A percentile compares a stretch with the other conserved stretches of the same genome.
Conservation (phyloP, 208 protist genomes). For the Crithidia thermophila region DNA sequence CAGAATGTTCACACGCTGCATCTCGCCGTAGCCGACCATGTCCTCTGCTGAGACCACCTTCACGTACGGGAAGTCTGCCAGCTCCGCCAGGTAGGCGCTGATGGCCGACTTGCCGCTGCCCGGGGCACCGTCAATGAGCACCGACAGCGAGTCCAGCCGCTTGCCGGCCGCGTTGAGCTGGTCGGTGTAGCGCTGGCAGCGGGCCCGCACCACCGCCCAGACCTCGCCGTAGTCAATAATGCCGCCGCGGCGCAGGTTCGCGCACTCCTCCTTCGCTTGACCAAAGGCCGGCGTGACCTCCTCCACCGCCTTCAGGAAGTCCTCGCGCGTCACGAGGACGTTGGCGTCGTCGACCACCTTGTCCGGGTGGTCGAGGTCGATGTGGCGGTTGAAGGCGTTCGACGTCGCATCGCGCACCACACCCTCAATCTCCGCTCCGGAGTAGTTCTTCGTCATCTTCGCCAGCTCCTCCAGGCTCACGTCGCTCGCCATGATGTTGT, state of each 20-base stretch:
- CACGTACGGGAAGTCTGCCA: constrained; percentile 96
- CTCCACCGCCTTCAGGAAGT: constrained; percentile 79
- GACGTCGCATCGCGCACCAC: constrained; percentile 89
- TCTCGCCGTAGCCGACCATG: constrained; percentile 93
- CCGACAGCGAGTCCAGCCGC: constrained; percentile 91
- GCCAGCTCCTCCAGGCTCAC: constrained; percentile 96
- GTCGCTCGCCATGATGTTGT: constrained; percentile 87
- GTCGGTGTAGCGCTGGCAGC: constrained; percentile 72
- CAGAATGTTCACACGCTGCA: constrained; percentile 92
- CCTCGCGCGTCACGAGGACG: constrained; percentile 64
- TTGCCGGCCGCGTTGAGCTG: constrained; percentile 82
- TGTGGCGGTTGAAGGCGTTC: constrained; percentile 91
- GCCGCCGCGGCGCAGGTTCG: constrained; percentile 85
- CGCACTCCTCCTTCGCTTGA: constrained; percentile 91
- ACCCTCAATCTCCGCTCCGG: constrained; percentile 96
- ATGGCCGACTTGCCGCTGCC: constrained; percentile 97
- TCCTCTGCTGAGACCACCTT: constrained; percentile 96
- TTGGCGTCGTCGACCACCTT: constrained; percentile 59
- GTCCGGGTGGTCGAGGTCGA: constrained; percentile 81
- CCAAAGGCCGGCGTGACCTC: constrained; percentile 98
- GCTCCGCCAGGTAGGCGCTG: constrained; percentile 91
- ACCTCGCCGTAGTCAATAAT: constrained; percentile 94
- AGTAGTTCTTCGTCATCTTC: constrained; percentile 98
- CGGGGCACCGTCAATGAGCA: constrained; percentile 93
- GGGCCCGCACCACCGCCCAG: constrained; percentile 72